Conservation (phyloP, 495 filamentous ascomycete genomes). For the Penicillium lagena region DNA sequence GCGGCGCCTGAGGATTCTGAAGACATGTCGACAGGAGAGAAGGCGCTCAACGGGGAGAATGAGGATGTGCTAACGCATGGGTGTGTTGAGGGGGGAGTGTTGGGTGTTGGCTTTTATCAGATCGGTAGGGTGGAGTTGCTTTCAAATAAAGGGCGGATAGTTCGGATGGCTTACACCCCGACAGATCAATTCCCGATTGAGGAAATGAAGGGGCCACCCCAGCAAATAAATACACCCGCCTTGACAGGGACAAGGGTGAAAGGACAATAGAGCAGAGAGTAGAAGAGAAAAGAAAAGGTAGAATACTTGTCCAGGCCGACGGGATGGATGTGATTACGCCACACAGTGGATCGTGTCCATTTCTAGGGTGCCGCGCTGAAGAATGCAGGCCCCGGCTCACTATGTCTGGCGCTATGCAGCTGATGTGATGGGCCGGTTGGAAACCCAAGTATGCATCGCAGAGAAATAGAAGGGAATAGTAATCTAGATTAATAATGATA, state of each 20-base stretch:
- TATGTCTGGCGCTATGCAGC: neutral
- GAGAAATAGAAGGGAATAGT: neutral
- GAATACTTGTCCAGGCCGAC: constrained; percentile 3
- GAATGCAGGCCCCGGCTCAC: constrained; percentile 10
- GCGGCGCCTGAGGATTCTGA: constrained; percentile 12
- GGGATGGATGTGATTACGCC: constrained; percentile 14
- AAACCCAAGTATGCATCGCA: neutral
- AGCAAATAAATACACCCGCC: neutral
- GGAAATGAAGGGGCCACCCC: constrained; percentile 2
- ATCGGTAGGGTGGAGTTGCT: constrained; percentile 2
- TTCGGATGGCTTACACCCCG: constrained; percentile 15
- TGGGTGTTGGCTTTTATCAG: neutral
- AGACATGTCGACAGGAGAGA: constrained; percentile 12
- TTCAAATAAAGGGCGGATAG: constrained; percentile 13
- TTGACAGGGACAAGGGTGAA: neutral
- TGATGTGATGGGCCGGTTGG: constrained; percentile 3
- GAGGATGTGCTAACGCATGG: constrained; percentile 23
- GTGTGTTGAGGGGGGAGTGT: constrained; percentile 5
- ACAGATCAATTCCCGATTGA: constrained; percentile 21
- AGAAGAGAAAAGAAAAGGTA: constrained; percentile 1
- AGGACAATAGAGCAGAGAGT: constrained; percentile 5
- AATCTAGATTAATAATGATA: too few relatives aligned
- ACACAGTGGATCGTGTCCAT: constrained; percentile 3
- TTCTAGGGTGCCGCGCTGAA: constrained; percentile 6
- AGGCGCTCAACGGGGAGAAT: constrained; percentile 5